Percentiles rank a stretch among this genome's conserved stretches.
These are phyloP conservation scores for Emmonsiellopsis sp. DNA, from an alignment of 2,329 filamentous ascomycete genomes.

Conservation along the genomic window DNA sequence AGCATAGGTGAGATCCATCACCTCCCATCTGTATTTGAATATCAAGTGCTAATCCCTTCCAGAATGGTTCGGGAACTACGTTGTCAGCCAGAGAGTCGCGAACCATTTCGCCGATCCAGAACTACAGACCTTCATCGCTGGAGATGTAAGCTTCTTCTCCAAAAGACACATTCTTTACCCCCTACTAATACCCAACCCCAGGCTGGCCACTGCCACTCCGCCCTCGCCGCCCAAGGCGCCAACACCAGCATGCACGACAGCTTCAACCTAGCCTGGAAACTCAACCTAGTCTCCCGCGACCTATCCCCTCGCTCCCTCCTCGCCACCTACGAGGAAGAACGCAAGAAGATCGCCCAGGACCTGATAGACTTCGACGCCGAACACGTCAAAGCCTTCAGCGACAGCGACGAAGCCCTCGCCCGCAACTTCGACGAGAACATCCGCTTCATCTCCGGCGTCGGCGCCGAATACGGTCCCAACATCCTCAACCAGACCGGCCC, in stretches of 20 bases:
- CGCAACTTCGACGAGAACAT: conserved; percentile 63
- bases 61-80: conserved; percentile 45
- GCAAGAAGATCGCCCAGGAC: conserved; percentile 5
- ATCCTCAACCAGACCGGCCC: conserved; percentile 50
- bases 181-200: background rate
- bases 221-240: conserved; percentile 52
- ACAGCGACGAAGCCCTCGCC: conserved; percentile 55
- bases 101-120: conserved; percentile 36
- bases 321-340: conserved; percentile 23
- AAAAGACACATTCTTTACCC: background rate
- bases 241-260: conserved; percentile 30
- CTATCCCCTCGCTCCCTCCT: conserved; percentile 17
- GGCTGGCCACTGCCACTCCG: conserved; percentile 48
- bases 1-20: conserved; percentile 23
- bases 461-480: conserved; percentile 58
- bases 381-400: conserved; percentile 45
- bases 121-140: conserved; percentile 39
- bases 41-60: background rate
- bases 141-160: conserved; percentile 27
- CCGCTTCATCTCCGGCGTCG: conserved; percentile 64
- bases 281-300: conserved; percentile 21
- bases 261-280: conserved; percentile 29
- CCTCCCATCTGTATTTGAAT: background rate
- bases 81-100: conserved; percentile 42
- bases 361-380: conserved; percentile 17